Percentiles rank a stretch among this genome's conserved stretches.
Evolutionary conservation across 208 protist species (phyloP).

Genomic region (Angomonas deanei): DNA sequence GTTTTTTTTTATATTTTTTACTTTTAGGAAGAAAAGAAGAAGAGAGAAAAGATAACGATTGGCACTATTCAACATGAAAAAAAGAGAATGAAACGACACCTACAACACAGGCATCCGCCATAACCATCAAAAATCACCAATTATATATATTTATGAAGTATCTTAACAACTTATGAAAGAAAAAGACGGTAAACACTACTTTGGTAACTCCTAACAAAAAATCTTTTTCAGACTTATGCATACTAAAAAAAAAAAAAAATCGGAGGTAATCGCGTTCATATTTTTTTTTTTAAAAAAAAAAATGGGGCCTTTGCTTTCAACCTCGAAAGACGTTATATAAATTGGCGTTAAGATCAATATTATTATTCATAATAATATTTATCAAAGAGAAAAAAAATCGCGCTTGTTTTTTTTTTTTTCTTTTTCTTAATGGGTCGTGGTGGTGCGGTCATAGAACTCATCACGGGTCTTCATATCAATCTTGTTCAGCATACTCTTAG

Average conservation of each 20-base stretch:
- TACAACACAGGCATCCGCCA: too few relatives aligned
- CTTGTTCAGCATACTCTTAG: slow-evolving; percentile 96
- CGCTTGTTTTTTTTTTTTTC: slow-evolving; percentile 1
- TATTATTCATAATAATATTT: not conserved
- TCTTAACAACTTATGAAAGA: too few relatives aligned
- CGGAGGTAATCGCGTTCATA: not conserved
- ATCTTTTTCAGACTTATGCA: not conserved
- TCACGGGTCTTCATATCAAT: slow-evolving; percentile 95
- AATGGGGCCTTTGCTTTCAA: slow-evolving; percentile 1
- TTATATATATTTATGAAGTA: too few relatives aligned
- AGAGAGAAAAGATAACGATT: too few relatives aligned
- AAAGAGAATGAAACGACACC: too few relatives aligned
- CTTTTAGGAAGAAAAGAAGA: too few relatives aligned
- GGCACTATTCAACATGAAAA: too few relatives aligned
- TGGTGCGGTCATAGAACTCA: slow-evolving; percentile 91
- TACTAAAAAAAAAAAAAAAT: slow-evolving; percentile 3
- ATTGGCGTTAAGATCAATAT: too few relatives aligned
- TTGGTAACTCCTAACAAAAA: too few relatives aligned
- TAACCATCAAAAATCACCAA: too few relatives aligned
- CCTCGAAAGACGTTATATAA: not conserved
- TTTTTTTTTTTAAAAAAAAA: slow-evolving; percentile 6
- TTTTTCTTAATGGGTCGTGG: slow-evolving; percentile 15
- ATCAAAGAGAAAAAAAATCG: not conserved
- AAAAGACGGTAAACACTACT: not conserved
- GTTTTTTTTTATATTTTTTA: not conserved